Base-by-base conservation (phyloP, 306 rosid species). In the Prunus salicina region DNA sequence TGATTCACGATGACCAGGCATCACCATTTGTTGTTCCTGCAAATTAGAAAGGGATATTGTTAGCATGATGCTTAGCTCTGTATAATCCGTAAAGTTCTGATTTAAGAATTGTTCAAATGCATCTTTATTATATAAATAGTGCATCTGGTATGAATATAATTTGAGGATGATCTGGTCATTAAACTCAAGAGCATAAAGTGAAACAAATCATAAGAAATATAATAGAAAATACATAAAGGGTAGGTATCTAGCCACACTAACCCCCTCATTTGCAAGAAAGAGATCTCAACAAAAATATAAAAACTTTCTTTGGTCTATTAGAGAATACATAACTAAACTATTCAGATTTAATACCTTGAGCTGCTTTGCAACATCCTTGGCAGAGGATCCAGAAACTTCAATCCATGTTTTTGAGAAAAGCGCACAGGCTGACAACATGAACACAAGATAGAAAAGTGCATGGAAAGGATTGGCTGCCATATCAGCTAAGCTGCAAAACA, bases 11-110 rank as follows among this genome's bases (percentile, higher is more conserved):
- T 93, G 98, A 55, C 96, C 97, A 14, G 97, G 98, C 93, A 93
- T 91, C 70, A 91, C 97, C 97, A 93, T 93, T 89, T 89, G 97
- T 91, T 93, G 98, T 76, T 93, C 98, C 98, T 93, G 92, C 76
- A 84, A 62, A 78, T 75, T 75, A 53, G 12, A 65, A 8, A 65
- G 28, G 69, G 52, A 24, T 11, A 30, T 4, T 6, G 7, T 49
- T 8, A 32, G 58, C 56, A 52, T 28, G 49, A 18, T 6, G 2
- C 67, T 30, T 34, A 1, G 46, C 25, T 0, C 49, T 64, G 19
- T 18, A 8, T 8, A 32, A 10, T 16, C 7, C 3, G 8, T 11
- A 9, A 10, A 72, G 0, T 2, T 19, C 3, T 2, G 22, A 30
- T 7, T 3, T 19, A 72, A 16, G n/a, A 22, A 41, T 14, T 41